Percentiles rank a stretch among this genome's conserved stretches.
Conservation (phyloP, 805 yeast genomes). For the Isabelozyma pseudorhagii region DNA sequence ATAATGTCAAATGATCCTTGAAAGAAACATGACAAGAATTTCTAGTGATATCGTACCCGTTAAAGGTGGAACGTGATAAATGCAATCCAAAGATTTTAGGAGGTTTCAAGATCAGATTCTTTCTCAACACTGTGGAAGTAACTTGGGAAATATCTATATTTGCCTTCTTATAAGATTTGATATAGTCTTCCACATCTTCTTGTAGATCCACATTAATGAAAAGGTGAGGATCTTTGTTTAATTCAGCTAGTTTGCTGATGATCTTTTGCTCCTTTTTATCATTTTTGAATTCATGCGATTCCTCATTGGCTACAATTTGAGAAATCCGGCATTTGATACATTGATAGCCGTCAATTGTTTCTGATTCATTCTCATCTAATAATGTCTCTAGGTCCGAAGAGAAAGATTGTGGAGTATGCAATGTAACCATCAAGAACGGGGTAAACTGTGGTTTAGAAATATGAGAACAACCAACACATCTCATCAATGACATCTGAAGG, state of each 20-base stretch:
- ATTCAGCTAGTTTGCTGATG: conserved; percentile 30
- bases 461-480: conserved; percentile 65
- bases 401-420: conserved; percentile 63
- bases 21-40: conserved; percentile 72
- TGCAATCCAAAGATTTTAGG: conserved; percentile 80
- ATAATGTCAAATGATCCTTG: conserved; percentile 50
- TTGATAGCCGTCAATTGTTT: conserved; percentile 74
- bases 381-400: conserved; percentile 51
- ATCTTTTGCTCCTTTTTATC: conserved; percentile 23
- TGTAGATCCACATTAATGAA: conserved; percentile 67
- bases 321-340: conserved; percentile 67
- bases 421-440: conserved; percentile 68
- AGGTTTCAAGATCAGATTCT: conserved; percentile 55
- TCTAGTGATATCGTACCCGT: conserved; percentile 63
- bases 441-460: conserved; percentile 56
- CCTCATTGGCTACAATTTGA: conserved; percentile 28
- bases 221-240: conserved; percentile 34
- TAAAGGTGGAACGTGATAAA: conserved; percentile 77
- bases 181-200: conserved; percentile 43
- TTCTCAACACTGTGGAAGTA: conserved; percentile 66
- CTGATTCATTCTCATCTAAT: conserved; percentile 55
- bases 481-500: conserved; percentile 58
- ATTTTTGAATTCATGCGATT: conserved; percentile 4
- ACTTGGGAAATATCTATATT: conserved; percentile 45
- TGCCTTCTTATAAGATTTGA: conserved; percentile 43